Percentiles rank a stretch among this genome's conserved stretches.
Evolutionary conservation across 257 asterid species (phyloP).

Genomic region (Ligustrum vulgare): DNA sequence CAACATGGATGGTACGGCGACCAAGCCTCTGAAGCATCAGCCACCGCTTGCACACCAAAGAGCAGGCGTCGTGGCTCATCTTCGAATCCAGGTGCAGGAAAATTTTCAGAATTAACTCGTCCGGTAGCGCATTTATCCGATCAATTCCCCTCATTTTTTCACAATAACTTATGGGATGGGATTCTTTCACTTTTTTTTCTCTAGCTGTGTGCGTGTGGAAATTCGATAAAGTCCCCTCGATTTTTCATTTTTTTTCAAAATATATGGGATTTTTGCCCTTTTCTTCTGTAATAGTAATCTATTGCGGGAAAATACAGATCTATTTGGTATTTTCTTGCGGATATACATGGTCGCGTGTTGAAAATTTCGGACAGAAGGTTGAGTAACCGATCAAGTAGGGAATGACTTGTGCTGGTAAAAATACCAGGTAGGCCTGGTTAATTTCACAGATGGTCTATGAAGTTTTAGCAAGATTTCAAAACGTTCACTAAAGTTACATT

Average conservation of each 20-base stretch:
- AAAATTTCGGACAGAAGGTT: neutral
- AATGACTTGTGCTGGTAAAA: neutral
- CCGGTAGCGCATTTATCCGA: slow-evolving; percentile 60
- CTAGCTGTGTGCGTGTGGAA: neutral
- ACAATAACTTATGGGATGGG: neutral
- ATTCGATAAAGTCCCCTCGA: neutral
- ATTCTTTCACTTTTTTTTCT: neutral
- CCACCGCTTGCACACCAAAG: slow-evolving; percentile 90
- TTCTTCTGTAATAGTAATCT: neutral
- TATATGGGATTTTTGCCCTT: neutral
- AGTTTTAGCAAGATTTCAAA: no score
- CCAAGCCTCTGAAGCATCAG: slow-evolving; percentile 76
- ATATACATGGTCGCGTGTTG: neutral
- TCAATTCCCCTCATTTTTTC: slow-evolving; percentile 56
- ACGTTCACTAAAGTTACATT: no score
- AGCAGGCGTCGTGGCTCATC: slow-evolving; percentile 61
- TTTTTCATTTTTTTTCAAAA: neutral
- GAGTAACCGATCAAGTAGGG: neutral
- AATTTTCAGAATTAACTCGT: slow-evolving; percentile 67
- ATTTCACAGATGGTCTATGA: no score
- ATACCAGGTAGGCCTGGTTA: neutral
- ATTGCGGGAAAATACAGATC: neutral
- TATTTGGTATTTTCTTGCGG: neutral
- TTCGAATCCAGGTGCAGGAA: slow-evolving; percentile 56
- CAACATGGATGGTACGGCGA: slow-evolving; percentile 68